Evolutionary conservation across 164 flowering plant species (phyloP).

Genomic region (Vitis riparia): DNA sequence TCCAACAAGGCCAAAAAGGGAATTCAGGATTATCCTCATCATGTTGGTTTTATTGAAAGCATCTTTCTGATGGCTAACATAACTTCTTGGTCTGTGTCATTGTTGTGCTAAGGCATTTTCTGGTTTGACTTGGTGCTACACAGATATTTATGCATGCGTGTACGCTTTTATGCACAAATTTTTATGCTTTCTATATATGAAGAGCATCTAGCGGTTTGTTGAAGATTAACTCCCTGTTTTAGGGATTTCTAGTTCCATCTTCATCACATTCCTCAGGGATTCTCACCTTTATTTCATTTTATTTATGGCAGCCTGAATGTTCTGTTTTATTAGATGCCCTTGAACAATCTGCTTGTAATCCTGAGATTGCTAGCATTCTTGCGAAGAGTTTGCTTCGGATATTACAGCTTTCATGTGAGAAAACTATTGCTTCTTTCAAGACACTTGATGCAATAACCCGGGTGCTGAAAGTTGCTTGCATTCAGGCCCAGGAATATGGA

Average conservation of each 20-base stretch:
- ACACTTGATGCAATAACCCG: constrained; percentile 72
- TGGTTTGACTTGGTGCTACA: neutral
- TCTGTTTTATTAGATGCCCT: constrained; percentile 79
- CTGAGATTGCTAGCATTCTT: constrained; percentile 60
- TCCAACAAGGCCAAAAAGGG: neutral
- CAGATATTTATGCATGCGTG: neutral
- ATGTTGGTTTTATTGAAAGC: too few relatives aligned
- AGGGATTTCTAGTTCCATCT: too few relatives aligned
- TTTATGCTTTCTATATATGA: neutral
- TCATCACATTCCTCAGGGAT: neutral
- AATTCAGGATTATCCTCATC: too few relatives aligned
- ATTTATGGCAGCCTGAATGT: constrained; percentile 77
- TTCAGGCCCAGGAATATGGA: constrained; percentile 70
- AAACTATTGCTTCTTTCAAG: constrained; percentile 77
- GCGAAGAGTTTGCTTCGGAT: constrained; percentile 66
- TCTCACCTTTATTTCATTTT: constrained; percentile 4
- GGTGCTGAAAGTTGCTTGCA: constrained; percentile 76
- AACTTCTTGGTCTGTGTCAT: neutral
- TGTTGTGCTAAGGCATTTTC: neutral
- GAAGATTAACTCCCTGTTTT: neutral
- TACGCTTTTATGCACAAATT: too few relatives aligned
- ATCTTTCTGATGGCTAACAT: neutral
- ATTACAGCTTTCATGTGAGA: constrained; percentile 71
- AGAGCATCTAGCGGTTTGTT: neutral
- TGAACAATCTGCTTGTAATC: constrained; percentile 82